Evolutionary conservation across 1,139 yeast species (phyloP), one percentile per base, ranked within the genome.

Genomic region (Kodamaea arcana): DNA sequence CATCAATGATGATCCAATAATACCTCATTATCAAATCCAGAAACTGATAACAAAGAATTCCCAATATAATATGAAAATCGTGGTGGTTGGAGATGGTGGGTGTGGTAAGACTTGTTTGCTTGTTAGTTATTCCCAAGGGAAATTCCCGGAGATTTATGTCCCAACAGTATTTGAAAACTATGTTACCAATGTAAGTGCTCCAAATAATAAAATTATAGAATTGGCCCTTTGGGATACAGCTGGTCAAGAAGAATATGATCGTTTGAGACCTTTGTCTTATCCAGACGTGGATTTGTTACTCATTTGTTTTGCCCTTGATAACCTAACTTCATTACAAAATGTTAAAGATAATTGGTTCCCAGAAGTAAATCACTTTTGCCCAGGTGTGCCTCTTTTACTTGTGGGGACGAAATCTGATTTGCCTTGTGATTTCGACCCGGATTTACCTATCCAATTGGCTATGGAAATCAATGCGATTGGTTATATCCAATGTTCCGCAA

Each of bases 71-170:
- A 66, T 78, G 60, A 84, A 85, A 51, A 62, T 85, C 17, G 92
- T 88, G 15, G 90, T 87, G 15, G 95, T 90, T 4, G 97, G 97
- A 4, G 97, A 90, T 56, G 94, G 95, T 46, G 95, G 94, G 11
- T 85, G 95, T 54, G 97, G 97, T 22, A 90, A 90, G 58, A 90
- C 97, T 0, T 84, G 95, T 46, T 61, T 90, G 42, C 62, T 90
- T 40, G 83, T 84, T 21, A 76, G 90, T n/a, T 92, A 85, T 53
- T 77, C 90, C 3, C 80, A 82, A 46, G 88, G 88, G 17, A 70
- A 73, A 44, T 85, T 83, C 52, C 96, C 96, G 2, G 72, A 71
- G 31, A 71, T 75, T 10, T 85, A 85, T 52, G 88, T 84, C n/a
- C 96, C 97, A 3, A 86, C 95, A 0, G 84, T 88, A 16, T 87